Percentiles rank a stretch among this genome's conserved stretches.
Evolutionary conservation across 2,329 filamentous ascomycete species (phyloP).

Genomic region (Cyphellophora europaea): DNA sequence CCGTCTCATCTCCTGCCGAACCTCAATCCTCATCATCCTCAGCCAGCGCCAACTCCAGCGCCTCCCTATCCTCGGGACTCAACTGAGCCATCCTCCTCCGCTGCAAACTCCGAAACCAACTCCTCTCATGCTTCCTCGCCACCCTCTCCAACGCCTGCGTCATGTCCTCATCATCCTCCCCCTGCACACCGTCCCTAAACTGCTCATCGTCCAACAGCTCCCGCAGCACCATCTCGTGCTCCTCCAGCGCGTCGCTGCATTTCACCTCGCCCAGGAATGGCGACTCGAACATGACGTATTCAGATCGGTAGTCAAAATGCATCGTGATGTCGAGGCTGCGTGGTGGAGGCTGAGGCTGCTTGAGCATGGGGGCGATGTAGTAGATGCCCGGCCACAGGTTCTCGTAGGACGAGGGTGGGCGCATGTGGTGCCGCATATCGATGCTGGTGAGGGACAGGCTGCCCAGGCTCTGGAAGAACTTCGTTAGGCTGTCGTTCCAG

Average conservation of each 20-base stretch:
- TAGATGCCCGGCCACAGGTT: conserved; percentile 3
- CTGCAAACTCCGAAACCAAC: conserved; percentile 6
- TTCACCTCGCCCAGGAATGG: conserved; percentile 7
- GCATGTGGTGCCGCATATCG: conserved; percentile 9
- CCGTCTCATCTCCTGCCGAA: too few species aligned
- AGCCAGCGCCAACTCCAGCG: background rate
- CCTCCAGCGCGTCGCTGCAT: conserved; percentile 6
- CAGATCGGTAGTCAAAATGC: conserved; percentile 6
- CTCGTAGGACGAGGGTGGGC: conserved; percentile 7
- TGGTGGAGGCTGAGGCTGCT: conserved; percentile 2
- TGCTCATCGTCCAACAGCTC: conserved; percentile 10
- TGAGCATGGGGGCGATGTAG: conserved; percentile 6
- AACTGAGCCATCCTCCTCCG: background rate
- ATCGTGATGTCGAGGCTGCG: conserved; percentile 3
- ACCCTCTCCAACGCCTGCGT: conserved; percentile 4
- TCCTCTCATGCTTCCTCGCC: conserved; percentile 5
- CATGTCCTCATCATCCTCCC: conserved; percentile 4
- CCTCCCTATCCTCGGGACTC: conserved; percentile 1
- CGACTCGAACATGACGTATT: conserved; percentile 7
- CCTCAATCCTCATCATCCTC: background rate
- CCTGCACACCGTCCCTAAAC: conserved; percentile 3
- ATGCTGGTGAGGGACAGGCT: conserved; percentile 5
- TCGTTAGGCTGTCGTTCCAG: conserved; percentile 2
- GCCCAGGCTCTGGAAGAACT: conserved; percentile 1
- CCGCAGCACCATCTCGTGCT: conserved; percentile 8